Evolutionary conservation across 176 grass and related monocot genomes (phyloP).

Genomic region (Triticum monococcum): DNA sequence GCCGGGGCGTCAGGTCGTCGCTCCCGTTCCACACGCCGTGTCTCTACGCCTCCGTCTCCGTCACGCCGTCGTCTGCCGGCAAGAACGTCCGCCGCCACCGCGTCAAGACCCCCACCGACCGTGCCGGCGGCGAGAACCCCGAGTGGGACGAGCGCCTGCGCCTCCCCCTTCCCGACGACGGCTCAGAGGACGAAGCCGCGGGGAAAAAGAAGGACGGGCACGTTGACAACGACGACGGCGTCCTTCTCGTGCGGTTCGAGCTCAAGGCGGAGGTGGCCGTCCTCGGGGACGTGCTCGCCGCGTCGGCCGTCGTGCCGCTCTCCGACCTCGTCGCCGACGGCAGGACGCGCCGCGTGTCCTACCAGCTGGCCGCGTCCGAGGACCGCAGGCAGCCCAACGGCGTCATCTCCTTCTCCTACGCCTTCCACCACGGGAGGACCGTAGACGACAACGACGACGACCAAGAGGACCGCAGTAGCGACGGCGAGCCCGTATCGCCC

Average conservation of each 20-base stretch:
- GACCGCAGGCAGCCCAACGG: conserved; percentile 53
- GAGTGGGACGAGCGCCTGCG: conserved; percentile 69
- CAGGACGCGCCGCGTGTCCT: conserved; percentile 38
- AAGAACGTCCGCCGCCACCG: conserved; percentile 29
- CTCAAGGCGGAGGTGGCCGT: conserved; percentile 55
- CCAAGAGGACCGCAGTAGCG: background rate
- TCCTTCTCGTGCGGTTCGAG: conserved; percentile 49
- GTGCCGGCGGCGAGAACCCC: conserved; percentile 41
- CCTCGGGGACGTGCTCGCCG: conserved; percentile 47
- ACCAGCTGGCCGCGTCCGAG: conserved; percentile 29
- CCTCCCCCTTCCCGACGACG: conserved; percentile 27
- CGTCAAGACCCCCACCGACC: conserved; percentile 55
- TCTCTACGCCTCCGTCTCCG: conserved; percentile 57
- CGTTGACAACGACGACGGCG: background rate
- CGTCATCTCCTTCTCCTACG: conserved; percentile 58
- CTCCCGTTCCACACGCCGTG: conserved; percentile 53
- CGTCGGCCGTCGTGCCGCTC: conserved; percentile 47
- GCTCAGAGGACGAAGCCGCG: background rate
- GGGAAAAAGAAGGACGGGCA: background rate
- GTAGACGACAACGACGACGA: background rate
- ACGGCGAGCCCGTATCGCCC: background rate
- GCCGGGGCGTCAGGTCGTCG: conserved; percentile 49
- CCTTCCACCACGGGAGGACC: background rate
- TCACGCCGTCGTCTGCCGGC: background rate
- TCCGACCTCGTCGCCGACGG: conserved; percentile 45